phyloP scores from a whole-genome alignment of 768 basidiomycete species.

The Tulasnella sp. region DNA sequence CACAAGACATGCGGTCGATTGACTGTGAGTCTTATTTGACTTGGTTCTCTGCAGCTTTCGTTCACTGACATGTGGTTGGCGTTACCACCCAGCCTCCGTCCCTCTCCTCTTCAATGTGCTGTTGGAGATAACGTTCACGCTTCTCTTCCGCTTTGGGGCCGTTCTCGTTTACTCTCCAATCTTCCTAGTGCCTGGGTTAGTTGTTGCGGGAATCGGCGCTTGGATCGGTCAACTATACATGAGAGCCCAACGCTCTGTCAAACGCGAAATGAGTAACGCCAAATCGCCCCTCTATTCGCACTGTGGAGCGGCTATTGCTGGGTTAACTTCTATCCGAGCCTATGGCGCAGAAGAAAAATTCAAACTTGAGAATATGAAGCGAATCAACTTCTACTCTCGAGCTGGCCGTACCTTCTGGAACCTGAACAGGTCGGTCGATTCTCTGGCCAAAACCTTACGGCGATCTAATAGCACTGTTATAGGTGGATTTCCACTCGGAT shows the following conservation, averaged over 20 bases:
- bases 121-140: constrained; percentile 34
- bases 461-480: not conserved
- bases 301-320: constrained; percentile 45
- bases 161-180: constrained; percentile 37
- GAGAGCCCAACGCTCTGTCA: constrained; percentile 46
- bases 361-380: constrained; percentile 45
- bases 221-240: constrained; percentile 47
- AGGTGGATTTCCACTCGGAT: constrained; percentile 59
- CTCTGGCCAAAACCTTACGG: too few species aligned
- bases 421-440: constrained; percentile 50
- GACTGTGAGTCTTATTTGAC: constrained; percentile 24
- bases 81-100: not conserved
- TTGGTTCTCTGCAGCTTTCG: not conserved
- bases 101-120: not conserved
- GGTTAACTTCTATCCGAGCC: constrained; percentile 45
- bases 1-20: constrained; percentile 37
- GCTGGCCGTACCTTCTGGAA: constrained; percentile 56
- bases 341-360: constrained; percentile 46
- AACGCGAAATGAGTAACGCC: constrained; percentile 47
- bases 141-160: constrained; percentile 39
- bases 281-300: constrained; percentile 47
- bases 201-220: constrained; percentile 41
- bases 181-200: constrained; percentile 38
- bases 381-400: constrained; percentile 59
- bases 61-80: not conserved